Evolutionary conservation across 495 filamentous ascomycete species (phyloP).

Genomic region (Penicillium maclennaniae): DNA sequence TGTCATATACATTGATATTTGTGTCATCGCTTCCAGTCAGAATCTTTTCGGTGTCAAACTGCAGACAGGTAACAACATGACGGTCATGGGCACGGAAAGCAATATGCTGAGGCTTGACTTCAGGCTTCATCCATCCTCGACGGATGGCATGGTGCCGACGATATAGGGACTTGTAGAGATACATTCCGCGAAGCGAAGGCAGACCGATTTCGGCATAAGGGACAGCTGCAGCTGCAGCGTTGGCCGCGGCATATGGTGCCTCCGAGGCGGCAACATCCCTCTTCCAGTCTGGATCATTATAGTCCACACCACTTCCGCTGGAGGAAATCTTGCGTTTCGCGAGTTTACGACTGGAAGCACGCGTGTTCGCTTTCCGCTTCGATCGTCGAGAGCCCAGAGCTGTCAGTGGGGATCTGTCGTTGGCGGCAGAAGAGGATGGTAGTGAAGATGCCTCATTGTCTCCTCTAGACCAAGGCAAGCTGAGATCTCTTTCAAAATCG

Average conservation of each 20-base stretch:
- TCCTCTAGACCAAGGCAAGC: slow-evolving; percentile 42
- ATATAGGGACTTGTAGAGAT: slow-evolving; percentile 95
- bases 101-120: slow-evolving; percentile 85
- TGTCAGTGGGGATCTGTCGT: slow-evolving; percentile 21
- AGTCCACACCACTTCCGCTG: slow-evolving; percentile 29
- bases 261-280: slow-evolving; percentile 50
- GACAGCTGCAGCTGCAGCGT: slow-evolving; percentile 72
- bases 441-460: slow-evolving; percentile 43
- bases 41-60: slow-evolving; percentile 97
- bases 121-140: slow-evolving; percentile 81
- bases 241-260: slow-evolving; percentile 82
- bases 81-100: slow-evolving; percentile 93
- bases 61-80: slow-evolving; percentile 95
- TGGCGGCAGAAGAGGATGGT: slow-evolving; percentile 25
- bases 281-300: slow-evolving; percentile 42
- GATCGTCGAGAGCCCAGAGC: slow-evolving; percentile 32
- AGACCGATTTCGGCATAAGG: slow-evolving; percentile 79
- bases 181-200: slow-evolving; percentile 71
- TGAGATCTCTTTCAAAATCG: slow-evolving; percentile 78
- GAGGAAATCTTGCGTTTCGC: slow-evolving; percentile 53
- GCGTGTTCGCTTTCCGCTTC: slow-evolving; percentile 53
- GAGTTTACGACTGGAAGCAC: slow-evolving; percentile 44
- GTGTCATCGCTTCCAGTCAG: slow-evolving; percentile 97
- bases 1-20: slow-evolving; percentile 97
- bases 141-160: slow-evolving; percentile 85